These are phyloP conservation scores for Iris macrosiphon DNA, from an alignment of 106 monocot species.

Conservation along the genomic window DNA sequence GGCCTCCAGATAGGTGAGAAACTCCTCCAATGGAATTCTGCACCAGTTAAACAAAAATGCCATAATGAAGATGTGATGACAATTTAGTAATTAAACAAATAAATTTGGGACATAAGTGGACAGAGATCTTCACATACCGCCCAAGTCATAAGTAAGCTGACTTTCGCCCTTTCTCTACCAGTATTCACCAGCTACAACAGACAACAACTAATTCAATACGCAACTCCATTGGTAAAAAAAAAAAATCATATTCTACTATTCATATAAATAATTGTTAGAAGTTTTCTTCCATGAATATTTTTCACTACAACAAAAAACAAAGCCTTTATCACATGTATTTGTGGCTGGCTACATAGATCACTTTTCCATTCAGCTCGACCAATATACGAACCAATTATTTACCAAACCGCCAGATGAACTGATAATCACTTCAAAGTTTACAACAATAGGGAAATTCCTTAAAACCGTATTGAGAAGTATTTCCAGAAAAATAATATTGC, in stretches of 20 bases:
- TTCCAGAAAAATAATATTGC: no score
- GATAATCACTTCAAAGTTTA: not conserved
- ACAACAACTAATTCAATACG: constrained; percentile 1
- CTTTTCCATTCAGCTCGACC: no score
- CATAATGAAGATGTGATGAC: not conserved
- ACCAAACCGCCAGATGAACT: not conserved
- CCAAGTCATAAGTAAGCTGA: constrained; percentile 95
- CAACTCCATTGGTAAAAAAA: not conserved
- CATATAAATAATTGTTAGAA: not conserved
- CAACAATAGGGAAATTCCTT: not conserved
- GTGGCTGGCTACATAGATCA: no score
- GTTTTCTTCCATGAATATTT: no score
- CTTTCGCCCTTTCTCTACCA: constrained; percentile 95
- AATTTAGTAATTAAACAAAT: not conserved
- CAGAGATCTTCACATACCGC: constrained; percentile 51
- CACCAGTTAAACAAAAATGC: constrained; percentile 5
- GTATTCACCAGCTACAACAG: constrained; percentile 84
- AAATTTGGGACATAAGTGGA: not conserved
- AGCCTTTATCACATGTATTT: not conserved
- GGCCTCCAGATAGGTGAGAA: constrained; percentile 83
- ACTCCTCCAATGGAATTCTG: constrained; percentile 97
- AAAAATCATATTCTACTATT: not conserved
- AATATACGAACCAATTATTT: no score
- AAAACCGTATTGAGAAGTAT: no score
- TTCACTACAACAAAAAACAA: no score